Evolutionary conservation across 192 early-diverging fungal genomes (phyloP).

Genomic region (Linnemannia schmuckeri): DNA sequence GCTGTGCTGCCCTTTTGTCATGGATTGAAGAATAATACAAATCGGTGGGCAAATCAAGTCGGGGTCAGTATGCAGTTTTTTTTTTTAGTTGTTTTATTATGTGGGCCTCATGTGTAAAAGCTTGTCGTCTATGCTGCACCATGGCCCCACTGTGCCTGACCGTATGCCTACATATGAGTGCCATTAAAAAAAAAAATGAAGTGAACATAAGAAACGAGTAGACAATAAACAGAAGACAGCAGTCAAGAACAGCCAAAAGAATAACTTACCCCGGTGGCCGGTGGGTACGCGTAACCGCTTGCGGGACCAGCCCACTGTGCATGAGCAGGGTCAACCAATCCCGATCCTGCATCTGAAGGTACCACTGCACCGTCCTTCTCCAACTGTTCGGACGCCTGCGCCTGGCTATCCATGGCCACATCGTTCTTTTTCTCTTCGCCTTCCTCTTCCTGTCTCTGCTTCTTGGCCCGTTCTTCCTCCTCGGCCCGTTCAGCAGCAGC

Average conservation of each 20-base stretch:
- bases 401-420: neutral
- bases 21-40: too few relatives aligned
- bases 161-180: too few relatives aligned
- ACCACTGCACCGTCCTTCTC: neutral
- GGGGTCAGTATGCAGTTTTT: too few relatives aligned
- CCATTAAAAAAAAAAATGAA: too few relatives aligned
- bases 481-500: constrained; percentile 30
- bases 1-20: neutral
- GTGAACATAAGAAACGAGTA: too few relatives aligned
- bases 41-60: too few relatives aligned
- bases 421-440: neutral
- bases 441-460: constrained; percentile 21
- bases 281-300: neutral
- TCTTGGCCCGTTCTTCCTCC: constrained; percentile 23
- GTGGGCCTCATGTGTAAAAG: too few relatives aligned
- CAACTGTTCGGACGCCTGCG: neutral
- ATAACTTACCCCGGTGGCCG: neutral
- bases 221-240: too few relatives aligned
- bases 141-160: too few relatives aligned
- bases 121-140: too few relatives aligned
- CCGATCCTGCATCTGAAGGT: neutral
- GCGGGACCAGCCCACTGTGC: neutral
- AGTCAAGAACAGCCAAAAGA: neutral
- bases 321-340: neutral
- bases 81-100: too few relatives aligned